Evolutionary conservation across 768 basidiomycete species (phyloP).

Genomic region (Boletus rufocinnamomeus): DNA sequence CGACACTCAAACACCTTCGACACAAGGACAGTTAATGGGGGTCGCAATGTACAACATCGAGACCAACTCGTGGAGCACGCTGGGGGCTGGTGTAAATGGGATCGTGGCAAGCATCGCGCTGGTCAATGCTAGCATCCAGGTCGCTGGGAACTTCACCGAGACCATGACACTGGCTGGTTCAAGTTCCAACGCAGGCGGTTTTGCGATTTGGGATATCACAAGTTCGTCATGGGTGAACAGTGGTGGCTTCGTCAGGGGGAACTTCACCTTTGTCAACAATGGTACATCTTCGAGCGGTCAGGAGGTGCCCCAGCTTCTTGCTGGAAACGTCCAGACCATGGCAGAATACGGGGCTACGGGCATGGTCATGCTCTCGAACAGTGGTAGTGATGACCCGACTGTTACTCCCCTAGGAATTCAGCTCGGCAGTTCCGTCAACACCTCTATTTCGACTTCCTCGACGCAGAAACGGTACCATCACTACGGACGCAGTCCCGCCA

Average conservation of each 20-base stretch:
- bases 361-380: conserved; percentile 75
- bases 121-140: conserved; percentile 52
- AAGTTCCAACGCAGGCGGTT: conserved; percentile 51
- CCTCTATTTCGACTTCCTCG: conserved; percentile 34
- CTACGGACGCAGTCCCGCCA: conserved; percentile 35
- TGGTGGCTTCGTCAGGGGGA: conserved; percentile 73
- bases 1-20: conserved; percentile 59
- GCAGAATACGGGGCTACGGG: conserved; percentile 74
- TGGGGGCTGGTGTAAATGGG: conserved; percentile 79
- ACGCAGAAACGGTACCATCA: conserved; percentile 43
- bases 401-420: conserved; percentile 64
- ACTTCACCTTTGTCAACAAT: conserved; percentile 69
- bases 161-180: conserved; percentile 39
- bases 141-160: conserved; percentile 76
- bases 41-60: conserved; percentile 73
- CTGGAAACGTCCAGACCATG: conserved; percentile 62
- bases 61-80: conserved; percentile 62
- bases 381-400: conserved; percentile 52
- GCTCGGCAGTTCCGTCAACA: conserved; percentile 45
- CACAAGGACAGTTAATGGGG: conserved; percentile 52
- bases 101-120: conserved; percentile 62
- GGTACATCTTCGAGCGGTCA: conserved; percentile 50
- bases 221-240: conserved; percentile 67
- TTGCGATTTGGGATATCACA: conserved; percentile 73
- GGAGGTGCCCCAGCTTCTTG: conserved; percentile 57